Percentiles rank a stretch among this genome's conserved stretches.
Evolutionary conservation across 768 basidiomycete species (phyloP).

Genomic region (Agaricus blazei): DNA sequence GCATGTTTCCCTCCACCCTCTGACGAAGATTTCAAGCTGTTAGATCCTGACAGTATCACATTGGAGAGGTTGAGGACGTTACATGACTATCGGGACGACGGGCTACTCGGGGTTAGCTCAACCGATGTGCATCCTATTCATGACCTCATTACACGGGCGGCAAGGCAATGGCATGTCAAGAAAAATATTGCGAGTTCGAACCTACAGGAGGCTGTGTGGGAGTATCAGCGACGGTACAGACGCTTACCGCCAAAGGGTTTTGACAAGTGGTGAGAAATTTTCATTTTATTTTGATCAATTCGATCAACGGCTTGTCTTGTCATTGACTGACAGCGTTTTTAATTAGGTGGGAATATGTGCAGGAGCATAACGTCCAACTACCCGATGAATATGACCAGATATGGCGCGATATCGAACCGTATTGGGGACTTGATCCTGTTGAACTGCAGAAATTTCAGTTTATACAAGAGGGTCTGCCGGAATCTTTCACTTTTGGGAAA

Average conservation of each 20-base stretch:
- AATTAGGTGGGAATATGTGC: constrained; percentile 32
- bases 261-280: constrained; percentile 63
- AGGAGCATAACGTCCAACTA: constrained; percentile 39
- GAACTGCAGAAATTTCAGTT: constrained; percentile 23
- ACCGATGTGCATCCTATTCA: constrained; percentile 68
- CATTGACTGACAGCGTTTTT: no score
- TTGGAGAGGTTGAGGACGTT: not conserved
- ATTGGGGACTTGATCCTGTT: constrained; percentile 33
- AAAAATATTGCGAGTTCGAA: constrained; percentile 68
- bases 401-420: constrained; percentile 33
- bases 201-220: constrained; percentile 66
- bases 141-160: constrained; percentile 68
- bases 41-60: not conserved
- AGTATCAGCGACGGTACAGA: constrained; percentile 73
- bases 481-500: constrained; percentile 32
- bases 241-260: constrained; percentile 81
- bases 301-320: constrained; percentile 22
- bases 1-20: not conserved
- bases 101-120: constrained; percentile 36
- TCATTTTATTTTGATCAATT: constrained; percentile 13
- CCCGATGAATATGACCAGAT: constrained; percentile 56
- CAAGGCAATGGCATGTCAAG: constrained; percentile 55
- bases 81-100: constrained; percentile 32
- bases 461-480: constrained; percentile 22
- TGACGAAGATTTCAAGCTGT: not conserved